Evolutionary conservation across 768 basidiomycete genomes (phyloP).

Genomic region (Candolleomyces efflorescens): DNA sequence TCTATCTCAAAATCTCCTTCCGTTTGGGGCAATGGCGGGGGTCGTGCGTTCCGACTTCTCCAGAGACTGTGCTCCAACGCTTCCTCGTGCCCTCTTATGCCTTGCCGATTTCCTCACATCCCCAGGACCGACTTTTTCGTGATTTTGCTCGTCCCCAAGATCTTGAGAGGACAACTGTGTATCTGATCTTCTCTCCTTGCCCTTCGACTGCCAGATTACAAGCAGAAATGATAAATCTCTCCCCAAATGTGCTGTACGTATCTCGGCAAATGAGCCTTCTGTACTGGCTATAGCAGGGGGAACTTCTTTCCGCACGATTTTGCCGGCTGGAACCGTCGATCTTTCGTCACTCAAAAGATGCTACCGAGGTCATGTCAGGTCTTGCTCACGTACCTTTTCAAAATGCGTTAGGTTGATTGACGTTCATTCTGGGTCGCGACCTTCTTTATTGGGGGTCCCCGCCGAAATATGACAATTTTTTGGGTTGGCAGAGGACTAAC

Average conservation of each 20-base stretch:
- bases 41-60: not conserved
- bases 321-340: constrained; percentile 18
- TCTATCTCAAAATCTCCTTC: not conserved
- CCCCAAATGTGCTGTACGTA: not conserved
- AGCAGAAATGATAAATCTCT: not conserved
- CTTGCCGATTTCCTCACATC: not conserved
- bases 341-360: not conserved
- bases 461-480: not conserved
- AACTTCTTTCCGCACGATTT: constrained; percentile 22
- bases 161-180: not conserved
- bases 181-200: constrained; percentile 3
- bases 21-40: constrained; percentile 5
- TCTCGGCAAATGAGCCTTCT: not conserved
- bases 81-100: constrained; percentile 4
- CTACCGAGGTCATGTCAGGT: not conserved
- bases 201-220: not conserved
- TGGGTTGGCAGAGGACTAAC: not conserved
- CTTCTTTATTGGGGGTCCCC: not conserved
- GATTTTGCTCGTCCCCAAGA: not conserved
- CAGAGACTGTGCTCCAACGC: not conserved
- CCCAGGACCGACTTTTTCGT: constrained; percentile 8
- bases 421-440: not conserved
- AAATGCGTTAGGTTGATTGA: not conserved
- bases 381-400: constrained; percentile 4
- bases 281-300: not conserved